Base-by-base conservation (phyloP, 2,329 filamentous ascomycete genomes). In the Hypoxylon sp. region DNA sequence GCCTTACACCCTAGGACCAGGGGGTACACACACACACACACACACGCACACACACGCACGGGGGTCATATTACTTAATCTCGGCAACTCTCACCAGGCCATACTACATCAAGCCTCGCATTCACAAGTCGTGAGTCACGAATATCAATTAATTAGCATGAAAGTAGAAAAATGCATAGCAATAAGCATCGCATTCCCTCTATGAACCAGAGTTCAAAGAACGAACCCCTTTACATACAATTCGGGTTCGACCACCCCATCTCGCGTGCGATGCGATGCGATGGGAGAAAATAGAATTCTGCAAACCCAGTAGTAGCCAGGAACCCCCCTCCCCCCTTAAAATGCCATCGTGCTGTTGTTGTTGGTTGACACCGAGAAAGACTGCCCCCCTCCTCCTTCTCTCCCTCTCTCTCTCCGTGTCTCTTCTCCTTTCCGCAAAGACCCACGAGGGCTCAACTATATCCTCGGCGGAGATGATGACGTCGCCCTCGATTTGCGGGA, bases 221-320 rank as follows among this genome's bases (percentile, higher is more conserved):
- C 33, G 25, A 30, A 25, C 51, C 55, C 46, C 50, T 10, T 60
- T 65, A 68, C 56, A 65, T 68, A 68, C 66, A 68, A 57, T 37
- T 37, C 5, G 31, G 37, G 53, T 46, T 59, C 49, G 14, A 50
- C 54, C 51, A 33, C 17, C 17, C 37, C 57, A 25, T 59, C 62
- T 33, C 42, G 25, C 46, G 8, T 51, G 40, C 31, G 46, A 61
- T 44, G 25, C 25, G 25, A 20, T 27, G 25, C 7, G n/a, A 42
- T 42, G 40, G 37, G 56, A 22, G 22, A 42, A 53, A 49, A 14
- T 49, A 50, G 40, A 69, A 57, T 25, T 53, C 35, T 50, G 44
- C 30, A 53, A 60, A 57, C 55, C 67, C 27, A 51, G 49, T 56
- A 31, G 30, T 56, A 31, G 30, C 44, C 44, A 25, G 44, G 42